Evolutionary conservation across 495 filamentous ascomycete genomes (phyloP), one percentile per base, ranked within the genome.

Genomic region (Penicillium pulvis): DNA sequence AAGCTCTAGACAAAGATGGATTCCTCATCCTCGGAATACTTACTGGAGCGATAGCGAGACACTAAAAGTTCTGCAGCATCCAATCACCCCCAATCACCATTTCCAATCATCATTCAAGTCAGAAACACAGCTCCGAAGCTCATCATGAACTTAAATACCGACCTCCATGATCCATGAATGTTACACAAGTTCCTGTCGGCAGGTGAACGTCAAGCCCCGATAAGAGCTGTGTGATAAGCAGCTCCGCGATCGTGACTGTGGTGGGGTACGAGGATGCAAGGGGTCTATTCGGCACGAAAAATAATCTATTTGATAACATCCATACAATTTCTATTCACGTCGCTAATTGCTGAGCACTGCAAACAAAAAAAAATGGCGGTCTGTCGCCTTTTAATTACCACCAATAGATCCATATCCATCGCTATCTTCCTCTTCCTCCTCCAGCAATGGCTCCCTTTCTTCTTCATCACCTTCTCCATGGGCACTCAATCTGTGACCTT

Each of bases 371-470:
- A 7, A 41, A 17, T 16, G 2, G 16, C 16, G 12, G 33, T 11
- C 33, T 36, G 42, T 47, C 7, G 16, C 12, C 46, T 31, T 9
- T 49, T 17, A 49, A 19, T 17, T 14, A 31, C 16, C 26, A 30
- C 10, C 6, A 30, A 16, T 14, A 19, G 46, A 33, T n/a, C 12
- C 46, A 49, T 49, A 31, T 17, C 26, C 46, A 49, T 49, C 46
- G n/a, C 24, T 30, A 6, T 47, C 45, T 19, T 49, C 46, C 8
- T 71, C 65, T 44, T 71, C 71, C 50, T 71, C 75, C 28, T 55
- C 55, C 42, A 78, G 67, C 45, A 78, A 43, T 42, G 67, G 66
- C 56, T 70, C 64, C 26, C 65, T 56, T 48, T 78, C 74, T 48
- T 78, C 74, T 6, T 65, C 69, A n/a, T 64, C 55, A 0, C 20